Conservation (phyloP, 225 moss, liverwort and hornwort species). For the Climacium dendroides region DNA sequence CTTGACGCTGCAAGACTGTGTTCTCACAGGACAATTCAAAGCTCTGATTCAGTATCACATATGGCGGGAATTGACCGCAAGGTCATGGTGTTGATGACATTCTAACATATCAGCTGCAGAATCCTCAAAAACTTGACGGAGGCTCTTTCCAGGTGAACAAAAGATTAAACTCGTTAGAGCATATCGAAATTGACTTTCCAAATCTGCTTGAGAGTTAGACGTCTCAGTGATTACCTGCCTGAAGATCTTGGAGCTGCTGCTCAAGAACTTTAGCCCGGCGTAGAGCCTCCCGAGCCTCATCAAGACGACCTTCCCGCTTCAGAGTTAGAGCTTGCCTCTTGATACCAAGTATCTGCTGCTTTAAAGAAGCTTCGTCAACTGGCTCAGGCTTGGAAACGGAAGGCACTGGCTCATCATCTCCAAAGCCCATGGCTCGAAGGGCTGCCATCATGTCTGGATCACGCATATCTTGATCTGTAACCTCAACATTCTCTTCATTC, state of each 20-base stretch:
- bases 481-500: constrained; percentile 37
- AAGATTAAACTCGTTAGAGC: not conserved
- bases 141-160: not conserved
- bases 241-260: constrained; percentile 66
- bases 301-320: constrained; percentile 58
- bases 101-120: not conserved
- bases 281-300: constrained; percentile 71
- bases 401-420: constrained; percentile 44
- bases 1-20: constrained; percentile 34
- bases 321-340: constrained; percentile 74
- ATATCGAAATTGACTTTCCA: not conserved
- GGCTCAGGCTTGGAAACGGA: constrained; percentile 31
- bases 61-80: not conserved
- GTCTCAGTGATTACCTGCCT: constrained; percentile 43
- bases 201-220: not conserved
- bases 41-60: not conserved
- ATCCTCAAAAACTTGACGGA: not conserved
- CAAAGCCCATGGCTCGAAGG: constrained; percentile 66
- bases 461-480: constrained; percentile 59
- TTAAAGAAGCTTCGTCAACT: constrained; percentile 49
- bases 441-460: constrained; percentile 62
- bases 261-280: constrained; percentile 61
- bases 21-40: constrained; percentile 3
- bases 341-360: constrained; percentile 73
- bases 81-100: not conserved